phyloP scores from a whole-genome alignment of 164 flowering plant genomes.

The Dillenia turbinata region DNA sequence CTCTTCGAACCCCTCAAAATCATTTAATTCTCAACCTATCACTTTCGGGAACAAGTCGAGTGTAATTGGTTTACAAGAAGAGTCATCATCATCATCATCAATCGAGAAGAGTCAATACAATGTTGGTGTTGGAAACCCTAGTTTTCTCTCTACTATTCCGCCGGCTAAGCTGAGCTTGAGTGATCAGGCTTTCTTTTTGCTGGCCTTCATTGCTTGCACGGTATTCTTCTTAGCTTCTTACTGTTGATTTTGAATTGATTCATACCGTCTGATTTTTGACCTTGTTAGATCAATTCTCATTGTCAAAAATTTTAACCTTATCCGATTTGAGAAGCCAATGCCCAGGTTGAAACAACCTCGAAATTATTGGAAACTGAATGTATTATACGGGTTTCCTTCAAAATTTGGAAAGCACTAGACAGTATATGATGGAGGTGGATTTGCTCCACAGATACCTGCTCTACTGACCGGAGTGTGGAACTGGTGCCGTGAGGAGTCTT shows the following conservation, averaged over 20 bases:
- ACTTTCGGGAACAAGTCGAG: neutral
- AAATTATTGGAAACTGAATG: too few relatives aligned
- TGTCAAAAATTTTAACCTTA: neutral
- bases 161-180: slow-evolving; percentile 47
- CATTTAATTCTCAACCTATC: neutral
- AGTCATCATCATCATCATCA: neutral
- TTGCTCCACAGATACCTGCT: too few relatives aligned
- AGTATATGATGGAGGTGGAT: too few relatives aligned
- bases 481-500: too few relatives aligned
- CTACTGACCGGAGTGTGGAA: too few relatives aligned
- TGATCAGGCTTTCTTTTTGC: slow-evolving; percentile 67
- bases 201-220: slow-evolving; percentile 75
- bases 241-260: neutral
- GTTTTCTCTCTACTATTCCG: slow-evolving; percentile 18
- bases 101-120: slow-evolving; percentile 15
- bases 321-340: too few relatives aligned
- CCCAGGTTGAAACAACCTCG: too few relatives aligned
- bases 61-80: slow-evolving; percentile 2
- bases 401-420: too few relatives aligned
- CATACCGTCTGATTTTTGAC: neutral
- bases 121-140: slow-evolving; percentile 41
- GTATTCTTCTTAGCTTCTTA: slow-evolving; percentile 21
- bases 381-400: too few relatives aligned
- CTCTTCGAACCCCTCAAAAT: neutral
- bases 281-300: neutral